Evolutionary conservation across 83 land plant species (phyloP).

Genomic region (Thuja plicata): DNA sequence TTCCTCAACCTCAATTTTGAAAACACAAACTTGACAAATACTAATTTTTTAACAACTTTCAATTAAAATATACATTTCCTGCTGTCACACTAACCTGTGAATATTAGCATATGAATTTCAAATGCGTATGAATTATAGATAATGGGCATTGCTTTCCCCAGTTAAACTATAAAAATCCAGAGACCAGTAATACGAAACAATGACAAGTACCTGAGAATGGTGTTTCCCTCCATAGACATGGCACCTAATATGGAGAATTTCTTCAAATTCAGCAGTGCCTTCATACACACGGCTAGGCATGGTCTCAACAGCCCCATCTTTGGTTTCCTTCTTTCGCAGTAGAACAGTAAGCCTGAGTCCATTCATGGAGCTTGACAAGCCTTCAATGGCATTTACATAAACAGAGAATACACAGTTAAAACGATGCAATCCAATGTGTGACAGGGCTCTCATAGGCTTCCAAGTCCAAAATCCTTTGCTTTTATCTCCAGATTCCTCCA

Average conservation of each 20-base stretch:
- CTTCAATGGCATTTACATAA: slow-evolving; percentile 61
- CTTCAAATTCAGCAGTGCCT: slow-evolving; percentile 66
- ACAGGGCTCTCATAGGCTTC: slow-evolving; percentile 82
- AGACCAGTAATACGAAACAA: neutral
- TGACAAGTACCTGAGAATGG: neutral
- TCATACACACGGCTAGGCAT: slow-evolving; percentile 74
- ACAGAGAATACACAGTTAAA: slow-evolving; percentile 67
- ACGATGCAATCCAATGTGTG: slow-evolving; percentile 74
- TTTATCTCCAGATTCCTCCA: slow-evolving; percentile 23
- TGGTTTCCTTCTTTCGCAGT: slow-evolving; percentile 70
- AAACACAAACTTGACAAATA: too few relatives aligned
- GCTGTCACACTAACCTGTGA: too few relatives aligned
- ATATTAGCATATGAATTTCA: too few relatives aligned
- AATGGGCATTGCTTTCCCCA: too few relatives aligned
- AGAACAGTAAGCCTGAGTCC: slow-evolving; percentile 80
- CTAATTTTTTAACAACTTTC: too few relatives aligned
- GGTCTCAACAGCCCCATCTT: slow-evolving; percentile 76
- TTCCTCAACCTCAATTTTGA: too few relatives aligned
- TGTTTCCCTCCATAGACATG: slow-evolving; percentile 47
- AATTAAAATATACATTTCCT: too few relatives aligned
- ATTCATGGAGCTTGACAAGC: slow-evolving; percentile 78
- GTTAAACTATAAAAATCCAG: too few relatives aligned
- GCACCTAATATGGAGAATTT: slow-evolving; percentile 56
- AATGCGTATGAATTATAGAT: too few relatives aligned
- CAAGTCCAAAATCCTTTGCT: slow-evolving; percentile 80